Conservation (phyloP, 208 protist species). For the Trypanosoma conorhini region DNA sequence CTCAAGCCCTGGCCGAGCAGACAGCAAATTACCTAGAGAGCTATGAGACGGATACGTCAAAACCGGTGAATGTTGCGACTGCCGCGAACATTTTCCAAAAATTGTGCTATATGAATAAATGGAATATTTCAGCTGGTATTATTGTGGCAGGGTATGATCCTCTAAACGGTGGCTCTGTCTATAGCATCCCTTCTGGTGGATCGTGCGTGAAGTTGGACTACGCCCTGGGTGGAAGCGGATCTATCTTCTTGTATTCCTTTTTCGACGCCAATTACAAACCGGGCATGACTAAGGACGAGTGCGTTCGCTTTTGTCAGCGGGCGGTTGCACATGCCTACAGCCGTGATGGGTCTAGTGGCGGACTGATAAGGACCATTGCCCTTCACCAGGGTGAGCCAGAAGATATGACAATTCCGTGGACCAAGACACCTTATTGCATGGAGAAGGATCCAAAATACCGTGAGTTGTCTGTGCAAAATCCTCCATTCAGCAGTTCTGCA, state of each 20-base stretch:
- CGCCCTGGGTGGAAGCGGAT: conserved; percentile 96
- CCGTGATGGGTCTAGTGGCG: conserved; percentile 98
- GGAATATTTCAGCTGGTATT: conserved; percentile 96
- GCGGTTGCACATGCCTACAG: conserved; percentile 98
- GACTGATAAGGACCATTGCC: conserved; percentile 94
- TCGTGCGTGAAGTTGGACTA: conserved; percentile 95
- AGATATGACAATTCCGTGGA: conserved; percentile 87
- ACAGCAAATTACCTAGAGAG: conserved; percentile 93
- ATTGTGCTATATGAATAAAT: conserved; percentile 98
- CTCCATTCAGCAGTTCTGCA: conserved; percentile 74
- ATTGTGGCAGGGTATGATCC: conserved; percentile 98
- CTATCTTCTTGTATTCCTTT: conserved; percentile 99
- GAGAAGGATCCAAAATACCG: conserved; percentile 89
- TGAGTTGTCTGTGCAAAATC: conserved; percentile 64
- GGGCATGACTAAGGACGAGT: conserved; percentile 97
- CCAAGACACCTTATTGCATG: conserved; percentile 86
- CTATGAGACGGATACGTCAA: conserved; percentile 90
- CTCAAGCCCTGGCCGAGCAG: conserved; percentile 95
- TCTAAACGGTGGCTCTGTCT: conserved; percentile 96
- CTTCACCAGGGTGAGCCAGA: conserved; percentile 83
- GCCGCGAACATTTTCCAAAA: conserved; percentile 97
- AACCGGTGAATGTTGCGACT: conserved; percentile 90
- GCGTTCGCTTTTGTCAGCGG: conserved; percentile 92
- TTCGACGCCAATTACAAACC: conserved; percentile 97
- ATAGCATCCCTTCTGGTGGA: conserved; percentile 96